A percentile compares a stretch with the other conserved stretches of the same genome.
These are phyloP conservation scores for Pascua guehoae DNA, from an alignment of 1,284 basidiomycete species.

Conservation along the genomic window DNA sequence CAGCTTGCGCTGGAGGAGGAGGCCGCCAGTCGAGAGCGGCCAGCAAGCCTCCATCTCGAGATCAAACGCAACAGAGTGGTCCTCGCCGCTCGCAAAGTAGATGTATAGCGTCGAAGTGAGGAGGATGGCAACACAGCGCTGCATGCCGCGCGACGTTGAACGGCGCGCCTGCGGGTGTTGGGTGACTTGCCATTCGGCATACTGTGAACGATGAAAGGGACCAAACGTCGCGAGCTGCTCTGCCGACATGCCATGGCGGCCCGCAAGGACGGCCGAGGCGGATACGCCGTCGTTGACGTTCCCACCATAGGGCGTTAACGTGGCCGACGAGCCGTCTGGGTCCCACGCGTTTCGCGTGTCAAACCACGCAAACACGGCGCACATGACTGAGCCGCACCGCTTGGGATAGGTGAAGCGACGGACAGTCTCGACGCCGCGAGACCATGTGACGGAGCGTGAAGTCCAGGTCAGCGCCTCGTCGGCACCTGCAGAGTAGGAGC, in stretches of 20 bases:
- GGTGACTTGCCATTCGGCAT: conserved; percentile 5
- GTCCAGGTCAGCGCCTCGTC: conserved; percentile 68
- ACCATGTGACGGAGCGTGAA: conserved; percentile 62
- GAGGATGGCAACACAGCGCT: conserved; percentile 69
- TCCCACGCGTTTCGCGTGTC: background rate
- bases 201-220: conserved; percentile 41
- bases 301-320: no score
- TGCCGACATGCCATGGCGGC: no score
- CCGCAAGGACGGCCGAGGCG: no score
- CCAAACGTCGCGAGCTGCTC: conserved; percentile 35
- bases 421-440: conserved; percentile 64
- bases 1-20: conserved; percentile 61
- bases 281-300: no score
- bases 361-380: conserved; percentile 62
- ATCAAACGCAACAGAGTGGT: conserved; percentile 75
- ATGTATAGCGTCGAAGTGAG: conserved; percentile 69
- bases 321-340: no score
- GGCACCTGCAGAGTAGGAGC: background rate
- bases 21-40: conserved; percentile 56
- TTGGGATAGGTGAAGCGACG: conserved; percentile 71
- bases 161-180: no score
- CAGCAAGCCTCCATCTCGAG: conserved; percentile 74
- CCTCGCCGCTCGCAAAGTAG: conserved; percentile 67
- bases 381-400: conserved; percentile 67
- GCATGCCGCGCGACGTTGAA: conserved; percentile 9